A percentile compares a stretch with the other conserved stretches of the same genome.
These are phyloP conservation scores for Pleurotus platypus DNA, from an alignment of 768 basidiomycete species.

Conservation along the genomic window DNA sequence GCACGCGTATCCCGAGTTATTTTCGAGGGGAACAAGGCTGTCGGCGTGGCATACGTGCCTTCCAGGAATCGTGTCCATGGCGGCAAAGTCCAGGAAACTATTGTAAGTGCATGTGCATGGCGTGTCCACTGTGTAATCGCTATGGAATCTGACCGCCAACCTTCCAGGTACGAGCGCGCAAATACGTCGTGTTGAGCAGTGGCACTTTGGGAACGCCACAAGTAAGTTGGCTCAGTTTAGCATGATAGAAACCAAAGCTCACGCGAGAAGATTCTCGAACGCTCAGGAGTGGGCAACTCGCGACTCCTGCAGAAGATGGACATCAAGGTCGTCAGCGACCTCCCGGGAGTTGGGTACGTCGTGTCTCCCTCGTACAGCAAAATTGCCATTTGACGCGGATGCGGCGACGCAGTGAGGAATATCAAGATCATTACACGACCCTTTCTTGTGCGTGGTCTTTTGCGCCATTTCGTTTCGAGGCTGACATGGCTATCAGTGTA, in stretches of 20 bases:
- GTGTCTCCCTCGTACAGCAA: background rate
- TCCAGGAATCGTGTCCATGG: slow-evolving; percentile 54
- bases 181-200: slow-evolving; percentile 61
- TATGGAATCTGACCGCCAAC: background rate
- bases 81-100: slow-evolving; percentile 53
- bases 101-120: slow-evolving; percentile 23
- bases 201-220: slow-evolving; percentile 71
- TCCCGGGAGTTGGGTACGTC: slow-evolving; percentile 65
- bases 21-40: slow-evolving; percentile 69
- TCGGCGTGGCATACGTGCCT: slow-evolving; percentile 68
- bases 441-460: slow-evolving; percentile 42
- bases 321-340: slow-evolving; percentile 62
- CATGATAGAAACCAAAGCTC: background rate
- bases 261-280: slow-evolving; percentile 53
- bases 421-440: slow-evolving; percentile 75
- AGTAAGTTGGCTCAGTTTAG: background rate
- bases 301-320: slow-evolving; percentile 51
- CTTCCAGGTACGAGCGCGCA: slow-evolving; percentile 46
- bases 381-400: no score
- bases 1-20: slow-evolving; percentile 66
- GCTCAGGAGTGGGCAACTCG: slow-evolving; percentile 62
- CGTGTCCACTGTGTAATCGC: background rate
- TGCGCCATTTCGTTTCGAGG: background rate
- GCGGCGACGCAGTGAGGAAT: slow-evolving; percentile 46
- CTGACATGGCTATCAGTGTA: slow-evolving; percentile 37